phyloP scores from a whole-genome alignment of 352 stramenopile species.

The Globisporangium acanthophoron region DNA sequence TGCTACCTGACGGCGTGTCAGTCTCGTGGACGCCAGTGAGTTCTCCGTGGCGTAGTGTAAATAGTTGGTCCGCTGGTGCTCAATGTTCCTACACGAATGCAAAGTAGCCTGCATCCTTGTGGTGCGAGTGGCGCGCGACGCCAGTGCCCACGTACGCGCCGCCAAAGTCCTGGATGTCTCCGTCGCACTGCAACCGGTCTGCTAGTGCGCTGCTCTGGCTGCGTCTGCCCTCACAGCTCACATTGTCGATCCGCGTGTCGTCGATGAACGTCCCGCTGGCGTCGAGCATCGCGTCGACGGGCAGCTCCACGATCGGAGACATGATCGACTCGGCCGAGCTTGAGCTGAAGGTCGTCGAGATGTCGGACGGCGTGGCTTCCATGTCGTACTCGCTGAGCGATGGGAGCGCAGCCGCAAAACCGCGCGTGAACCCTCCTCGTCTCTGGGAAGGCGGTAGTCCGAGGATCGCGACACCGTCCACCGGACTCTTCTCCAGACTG shows the following conservation, averaged over 20 bases:
- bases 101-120: neutral
- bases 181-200: neutral
- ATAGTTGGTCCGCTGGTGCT: neutral
- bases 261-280: slow-evolving; percentile 31
- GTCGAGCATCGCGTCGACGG: slow-evolving; percentile 47
- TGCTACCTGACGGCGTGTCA: no score
- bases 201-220: no score
- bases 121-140: neutral
- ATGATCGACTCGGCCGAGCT: slow-evolving; percentile 32
- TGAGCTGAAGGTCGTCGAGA: slow-evolving; percentile 32
- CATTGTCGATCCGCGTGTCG: slow-evolving; percentile 8
- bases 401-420: slow-evolving; percentile 40
- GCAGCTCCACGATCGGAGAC: slow-evolving; percentile 43
- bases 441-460: slow-evolving; percentile 11
- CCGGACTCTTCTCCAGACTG: slow-evolving; percentile 11
- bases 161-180: neutral
- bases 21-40: no score
- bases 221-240: no score
- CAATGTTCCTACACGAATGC: neutral
- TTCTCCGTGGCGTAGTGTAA: neutral
- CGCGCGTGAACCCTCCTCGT: slow-evolving; percentile 13
- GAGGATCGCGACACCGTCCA: slow-evolving; percentile 20
- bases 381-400: slow-evolving; percentile 63
- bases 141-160: neutral
- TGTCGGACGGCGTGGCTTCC: slow-evolving; percentile 23